Conservation (phyloP, 202 grass and related monocot genomes). For the Elaeis oleifera region DNA sequence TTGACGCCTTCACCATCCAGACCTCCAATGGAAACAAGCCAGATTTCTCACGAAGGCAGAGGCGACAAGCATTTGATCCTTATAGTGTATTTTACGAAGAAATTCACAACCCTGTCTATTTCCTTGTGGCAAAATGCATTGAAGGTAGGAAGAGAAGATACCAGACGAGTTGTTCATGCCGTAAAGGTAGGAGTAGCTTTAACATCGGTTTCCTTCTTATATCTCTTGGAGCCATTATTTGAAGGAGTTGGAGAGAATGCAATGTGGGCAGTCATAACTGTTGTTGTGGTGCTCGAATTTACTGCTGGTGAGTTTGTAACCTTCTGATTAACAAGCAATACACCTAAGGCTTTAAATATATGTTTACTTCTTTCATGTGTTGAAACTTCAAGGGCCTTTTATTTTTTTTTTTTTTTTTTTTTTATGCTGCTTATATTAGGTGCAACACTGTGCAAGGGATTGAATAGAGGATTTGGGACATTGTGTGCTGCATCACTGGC, state of each 20-base stretch:
- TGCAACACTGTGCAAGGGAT: constrained; percentile 87
- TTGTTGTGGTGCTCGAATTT: constrained; percentile 95
- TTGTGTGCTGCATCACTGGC: constrained; percentile 62
- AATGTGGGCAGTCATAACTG: constrained; percentile 99
- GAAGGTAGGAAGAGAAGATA: constrained; percentile 63
- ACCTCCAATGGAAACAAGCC: constrained; percentile 38
- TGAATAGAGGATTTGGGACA: constrained; percentile 87
- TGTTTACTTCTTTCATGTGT: neutral
- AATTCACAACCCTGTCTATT: constrained; percentile 24
- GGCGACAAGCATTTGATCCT: constrained; percentile 13
- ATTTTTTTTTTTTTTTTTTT: neutral
- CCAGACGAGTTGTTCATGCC: constrained; percentile 62
- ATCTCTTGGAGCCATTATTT: constrained; percentile 80
- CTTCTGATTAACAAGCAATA: neutral
- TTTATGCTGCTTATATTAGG: constrained; percentile 28
- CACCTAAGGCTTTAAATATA: neutral
- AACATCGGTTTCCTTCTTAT: constrained; percentile 65
- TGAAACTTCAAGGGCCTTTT: constrained; percentile 3
- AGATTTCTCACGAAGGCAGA: constrained; percentile 31
- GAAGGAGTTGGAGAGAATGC: constrained; percentile 68
- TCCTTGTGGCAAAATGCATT: constrained; percentile 39
- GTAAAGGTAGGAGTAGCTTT: constrained; percentile 69
- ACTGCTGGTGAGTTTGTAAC: constrained; percentile 51
- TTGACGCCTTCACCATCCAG: neutral
- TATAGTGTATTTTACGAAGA: constrained; percentile 14